Base-by-base conservation (phyloP, 768 basidiomycete species). In the Candolleomyces aberdarensis region DNA sequence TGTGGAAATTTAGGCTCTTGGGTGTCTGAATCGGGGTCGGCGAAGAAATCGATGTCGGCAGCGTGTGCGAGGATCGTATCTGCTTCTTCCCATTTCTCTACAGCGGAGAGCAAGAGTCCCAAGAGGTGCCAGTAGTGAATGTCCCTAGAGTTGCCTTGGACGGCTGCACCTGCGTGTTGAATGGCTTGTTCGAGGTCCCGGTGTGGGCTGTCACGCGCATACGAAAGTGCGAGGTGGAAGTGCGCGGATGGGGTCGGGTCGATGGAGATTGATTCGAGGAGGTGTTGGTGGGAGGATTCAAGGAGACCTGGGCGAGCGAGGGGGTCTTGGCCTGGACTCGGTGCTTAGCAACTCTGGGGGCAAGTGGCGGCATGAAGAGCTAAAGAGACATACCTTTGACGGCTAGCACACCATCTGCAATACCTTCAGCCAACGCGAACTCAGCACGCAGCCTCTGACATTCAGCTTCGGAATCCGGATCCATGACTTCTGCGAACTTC, bases 121-220 rank as follows among this genome's bases (percentile, higher is more conserved):
- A 98, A 80, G 15, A 98, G 82, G 73, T 98, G 96, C 96, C 95
- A 98, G 57, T 91, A 89, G 46, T 92, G 82, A 26, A 91, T 75
- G 59, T 83, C 81, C 44, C 67, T 70, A 0, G 88, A 77, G 32
- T 88, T 85, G 6, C 80, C 78, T 70, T 95, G 90, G 3, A 96
- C 85, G 0, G 94, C 91, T 3, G 77, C 67, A 6, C 88, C 85
- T 0, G 92, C 90, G 55, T 85, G 77, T 14, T 80, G 72, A 7
- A 90, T 81, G 0, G 95, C 92, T 31, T 79, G 75, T n/a, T 84
- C 78, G 39, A 95, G 74, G 63, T 91, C 82, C 26, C 88, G 86
- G 4, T 77, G 74, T 1, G 83, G 82, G 14, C 89, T 86, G 1
- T 86, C 81, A 32, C 85, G 86, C 6, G 86, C 78, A 53, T 85